Base-by-base conservation (phyloP, 306 rosid genomes). In the Delonix regia region DNA sequence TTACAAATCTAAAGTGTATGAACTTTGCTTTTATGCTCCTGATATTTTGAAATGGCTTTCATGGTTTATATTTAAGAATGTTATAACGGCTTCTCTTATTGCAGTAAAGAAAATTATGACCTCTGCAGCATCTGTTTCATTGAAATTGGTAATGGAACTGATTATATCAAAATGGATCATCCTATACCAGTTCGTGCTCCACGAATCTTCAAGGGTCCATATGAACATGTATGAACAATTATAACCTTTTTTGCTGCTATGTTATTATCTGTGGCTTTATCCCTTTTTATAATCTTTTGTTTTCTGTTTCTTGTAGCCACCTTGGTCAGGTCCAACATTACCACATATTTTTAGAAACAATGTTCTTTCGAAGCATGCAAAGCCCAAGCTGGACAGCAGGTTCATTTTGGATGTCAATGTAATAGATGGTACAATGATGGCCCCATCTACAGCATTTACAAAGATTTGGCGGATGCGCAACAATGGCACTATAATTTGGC, bases 381-480 rank as follows among this genome's bases (percentile, higher is more conserved):
- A 67, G 57, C 84, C 87, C 38, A 91, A 78, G 86, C 80, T 93
- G 53, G 98, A 96, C 44, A 88, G 96, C 86, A 80, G 78, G 42
- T 93, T 96, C 13, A 72, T 91, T 69, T 67, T 88, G 78, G 99
- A 93, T 84, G 94, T 96, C 34, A 96, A 89, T 76, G 92, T 96
- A 44, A 52, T 85, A 25, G 99, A 96, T 79, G 94, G 91, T 69
- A 93, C 99, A 16, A 44, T 88, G 73, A 91, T 96, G 89, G 82
- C 94, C 71, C 98, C 99, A 57, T 78, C 85, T 62, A 90, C 96
- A 38, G 79, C 86, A 69, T 93, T 96, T 77, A 96, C 96, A 74
- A 96, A 96, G 87, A 91, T 93, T 78, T 96, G 99, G 98, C 86
- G 92, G 82, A 84, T 96, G 94, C 88, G 86, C 38, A 96, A 96